phyloP scores from a whole-genome alignment of 2,329 filamentous ascomycete species.

The Botrytis galanthina region DNA sequence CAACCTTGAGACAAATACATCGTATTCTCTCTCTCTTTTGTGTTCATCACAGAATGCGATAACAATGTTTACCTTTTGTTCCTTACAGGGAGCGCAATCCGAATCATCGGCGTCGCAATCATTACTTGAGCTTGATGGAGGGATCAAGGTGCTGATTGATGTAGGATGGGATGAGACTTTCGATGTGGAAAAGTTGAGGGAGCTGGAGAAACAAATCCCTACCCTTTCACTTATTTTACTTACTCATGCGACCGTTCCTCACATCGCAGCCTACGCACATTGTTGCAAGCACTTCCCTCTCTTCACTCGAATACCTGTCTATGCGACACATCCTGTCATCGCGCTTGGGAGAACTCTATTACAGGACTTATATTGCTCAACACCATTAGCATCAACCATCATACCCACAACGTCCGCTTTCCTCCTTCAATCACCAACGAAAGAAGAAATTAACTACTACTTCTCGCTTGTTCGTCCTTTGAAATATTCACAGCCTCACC shows the following conservation, averaged over 20 bases:
- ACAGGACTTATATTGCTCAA: constrained; percentile 89
- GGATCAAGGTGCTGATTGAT: constrained; percentile 91
- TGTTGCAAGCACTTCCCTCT: constrained; percentile 95
- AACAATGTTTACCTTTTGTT: constrained; percentile 92
- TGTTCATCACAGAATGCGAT: constrained; percentile 16
- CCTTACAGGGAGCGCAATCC: constrained; percentile 86
- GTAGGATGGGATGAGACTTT: constrained; percentile 96
- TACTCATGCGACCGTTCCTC: constrained; percentile 87
- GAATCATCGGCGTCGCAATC: constrained; percentile 87
- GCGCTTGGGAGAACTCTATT: constrained; percentile 86
- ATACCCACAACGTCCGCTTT: constrained; percentile 73
- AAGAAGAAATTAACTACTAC: constrained; percentile 87
- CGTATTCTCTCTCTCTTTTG: neutral
- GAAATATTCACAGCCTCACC: constrained; percentile 95
- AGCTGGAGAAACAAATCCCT: constrained; percentile 88
- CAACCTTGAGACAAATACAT: neutral
- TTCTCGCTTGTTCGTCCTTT: constrained; percentile 88
- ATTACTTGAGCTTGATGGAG: constrained; percentile 93
- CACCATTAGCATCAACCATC: constrained; percentile 81
- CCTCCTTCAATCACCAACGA: constrained; percentile 66
- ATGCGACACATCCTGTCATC: constrained; percentile 91
- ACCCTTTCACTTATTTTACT: constrained; percentile 91
- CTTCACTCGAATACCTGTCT: constrained; percentile 89
- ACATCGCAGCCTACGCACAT: constrained; percentile 90
- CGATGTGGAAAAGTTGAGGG: constrained; percentile 74